phyloP scores from a whole-genome alignment of 2,329 filamentous ascomycete species.

The Trichoderma aggressivum region DNA sequence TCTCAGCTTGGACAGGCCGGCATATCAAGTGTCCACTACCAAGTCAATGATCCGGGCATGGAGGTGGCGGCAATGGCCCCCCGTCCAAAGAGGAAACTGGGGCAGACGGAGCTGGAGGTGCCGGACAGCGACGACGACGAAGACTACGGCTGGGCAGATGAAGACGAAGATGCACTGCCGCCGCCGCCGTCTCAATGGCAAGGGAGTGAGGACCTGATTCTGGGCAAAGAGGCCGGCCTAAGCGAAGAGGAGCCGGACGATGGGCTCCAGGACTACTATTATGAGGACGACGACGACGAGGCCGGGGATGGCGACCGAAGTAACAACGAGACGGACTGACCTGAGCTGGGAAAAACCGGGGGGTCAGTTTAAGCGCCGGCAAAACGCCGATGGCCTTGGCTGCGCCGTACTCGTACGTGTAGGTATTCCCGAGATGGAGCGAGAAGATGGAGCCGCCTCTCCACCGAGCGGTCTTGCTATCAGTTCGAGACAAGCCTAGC shows the following conservation, averaged over 20 bases:
- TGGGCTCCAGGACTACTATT: conserved; percentile 29
- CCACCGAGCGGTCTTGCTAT: conserved; percentile 4
- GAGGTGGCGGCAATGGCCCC: conserved; percentile 28
- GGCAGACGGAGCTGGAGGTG: conserved; percentile 56
- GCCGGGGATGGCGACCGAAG: conserved; percentile 23
- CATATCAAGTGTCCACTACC: conserved; percentile 40
- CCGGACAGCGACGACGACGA: conserved; percentile 64
- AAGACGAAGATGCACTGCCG: conserved; percentile 60
- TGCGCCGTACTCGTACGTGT: not conserved
- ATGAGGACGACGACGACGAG: conserved; percentile 21
- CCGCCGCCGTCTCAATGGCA: conserved; percentile 64
- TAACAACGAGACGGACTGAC: conserved; percentile 22
- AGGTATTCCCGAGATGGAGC: not conserved
- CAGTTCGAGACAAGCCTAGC: not conserved
- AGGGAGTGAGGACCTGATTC: conserved; percentile 61
- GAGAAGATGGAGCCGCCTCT: conserved; percentile 10
- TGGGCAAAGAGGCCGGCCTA: conserved; percentile 45
- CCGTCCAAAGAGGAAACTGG: conserved; percentile 61
- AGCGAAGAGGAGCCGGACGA: conserved; percentile 38
- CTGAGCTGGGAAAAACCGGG: conserved; percentile 12
- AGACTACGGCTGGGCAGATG: conserved; percentile 69
- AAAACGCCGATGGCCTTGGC: conserved; percentile 27
- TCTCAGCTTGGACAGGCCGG: conserved; percentile 39
- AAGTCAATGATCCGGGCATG: conserved; percentile 37
- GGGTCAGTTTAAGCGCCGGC: conserved; percentile 28